Conservation (phyloP, 352 stramenopile species). For the Pythium diclinum region DNA sequence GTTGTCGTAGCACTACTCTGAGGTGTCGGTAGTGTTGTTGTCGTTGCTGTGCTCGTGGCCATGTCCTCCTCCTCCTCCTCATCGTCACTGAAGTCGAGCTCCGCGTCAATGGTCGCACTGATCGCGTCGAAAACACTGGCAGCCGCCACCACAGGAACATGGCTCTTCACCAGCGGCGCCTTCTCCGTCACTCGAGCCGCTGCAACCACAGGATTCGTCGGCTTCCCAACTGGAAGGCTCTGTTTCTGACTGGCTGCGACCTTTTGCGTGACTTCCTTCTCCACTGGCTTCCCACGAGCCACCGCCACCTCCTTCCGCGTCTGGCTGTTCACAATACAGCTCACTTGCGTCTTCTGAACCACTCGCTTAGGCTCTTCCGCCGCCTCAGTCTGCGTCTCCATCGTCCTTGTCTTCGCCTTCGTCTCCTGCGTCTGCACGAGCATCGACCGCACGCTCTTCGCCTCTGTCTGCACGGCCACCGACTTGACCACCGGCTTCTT, state of each 20-base stretch:
- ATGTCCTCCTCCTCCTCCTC: conserved; percentile 11
- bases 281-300: not conserved
- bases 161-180: not conserved
- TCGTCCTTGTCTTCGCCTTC: not conserved
- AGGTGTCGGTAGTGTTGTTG: not conserved
- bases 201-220: not conserved
- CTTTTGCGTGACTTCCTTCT: not conserved
- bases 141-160: not conserved
- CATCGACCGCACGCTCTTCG: conserved; percentile 20
- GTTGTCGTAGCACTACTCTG: no score
- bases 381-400: conserved; percentile 28
- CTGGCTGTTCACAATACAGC: not conserved
- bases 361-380: conserved; percentile 17
- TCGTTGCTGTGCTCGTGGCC: not conserved
- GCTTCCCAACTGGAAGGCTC: not conserved
- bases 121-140: conserved; percentile 22
- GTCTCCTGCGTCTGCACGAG: conserved; percentile 19
- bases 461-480: conserved; percentile 25
- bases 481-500: conserved; percentile 8
- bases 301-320: not conserved
- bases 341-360: not conserved
- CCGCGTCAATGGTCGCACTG: conserved; percentile 24
- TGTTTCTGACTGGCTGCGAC: not conserved
- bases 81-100: conserved; percentile 28
- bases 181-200: not conserved